phyloP scores from a whole-genome alignment of 2,329 filamentous ascomycete species.

The Coniochaeta ligniaria region DNA sequence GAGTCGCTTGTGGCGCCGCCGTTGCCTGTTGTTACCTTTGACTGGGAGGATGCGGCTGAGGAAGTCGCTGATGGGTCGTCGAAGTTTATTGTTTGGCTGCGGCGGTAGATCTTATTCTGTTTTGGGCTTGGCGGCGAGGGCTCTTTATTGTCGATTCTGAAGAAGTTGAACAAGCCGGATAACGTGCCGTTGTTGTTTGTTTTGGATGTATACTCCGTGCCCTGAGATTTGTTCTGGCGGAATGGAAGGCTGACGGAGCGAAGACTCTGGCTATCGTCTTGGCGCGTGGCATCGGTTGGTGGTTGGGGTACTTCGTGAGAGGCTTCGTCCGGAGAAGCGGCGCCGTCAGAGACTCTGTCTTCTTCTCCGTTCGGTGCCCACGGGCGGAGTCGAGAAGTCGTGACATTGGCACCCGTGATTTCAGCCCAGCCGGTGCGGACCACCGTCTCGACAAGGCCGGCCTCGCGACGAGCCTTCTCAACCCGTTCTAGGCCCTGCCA shows the following conservation, averaged over 20 bases:
- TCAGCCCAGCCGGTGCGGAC: constrained; percentile 95
- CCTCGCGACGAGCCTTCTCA: constrained; percentile 88
- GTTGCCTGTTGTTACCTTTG: constrained; percentile 41
- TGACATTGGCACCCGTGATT: constrained; percentile 65
- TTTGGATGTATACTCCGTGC: constrained; percentile 19
- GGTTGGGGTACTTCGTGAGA: constrained; percentile 64
- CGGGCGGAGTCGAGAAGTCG: constrained; percentile 34
- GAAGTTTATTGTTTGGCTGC: constrained; percentile 65
- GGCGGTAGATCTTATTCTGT: constrained; percentile 63
- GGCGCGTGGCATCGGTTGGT: constrained; percentile 53
- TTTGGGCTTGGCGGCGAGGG: constrained; percentile 43
- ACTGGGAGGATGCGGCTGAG: constrained; percentile 24
- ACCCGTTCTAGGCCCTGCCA: constrained; percentile 92
- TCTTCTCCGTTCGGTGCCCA: constrained; percentile 29
- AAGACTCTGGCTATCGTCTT: constrained; percentile 58
- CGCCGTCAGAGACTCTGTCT: constrained; percentile 1
- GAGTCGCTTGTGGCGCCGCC: constrained; percentile 34
- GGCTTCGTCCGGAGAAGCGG: constrained; percentile 24
- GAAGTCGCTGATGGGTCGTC: constrained; percentile 25
- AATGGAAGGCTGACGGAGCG: constrained; percentile 32
- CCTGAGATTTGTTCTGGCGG: constrained; percentile 14
- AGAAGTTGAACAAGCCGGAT: constrained; percentile 64
- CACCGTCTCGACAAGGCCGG: constrained; percentile 85
- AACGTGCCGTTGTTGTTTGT: constrained; percentile 44
- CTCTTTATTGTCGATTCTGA: constrained; percentile 55